A percentile compares a stretch with the other conserved stretches of the same genome.
phyloP scores from a whole-genome alignment of 441 rosid species.

The Capsella rubella region DNA sequence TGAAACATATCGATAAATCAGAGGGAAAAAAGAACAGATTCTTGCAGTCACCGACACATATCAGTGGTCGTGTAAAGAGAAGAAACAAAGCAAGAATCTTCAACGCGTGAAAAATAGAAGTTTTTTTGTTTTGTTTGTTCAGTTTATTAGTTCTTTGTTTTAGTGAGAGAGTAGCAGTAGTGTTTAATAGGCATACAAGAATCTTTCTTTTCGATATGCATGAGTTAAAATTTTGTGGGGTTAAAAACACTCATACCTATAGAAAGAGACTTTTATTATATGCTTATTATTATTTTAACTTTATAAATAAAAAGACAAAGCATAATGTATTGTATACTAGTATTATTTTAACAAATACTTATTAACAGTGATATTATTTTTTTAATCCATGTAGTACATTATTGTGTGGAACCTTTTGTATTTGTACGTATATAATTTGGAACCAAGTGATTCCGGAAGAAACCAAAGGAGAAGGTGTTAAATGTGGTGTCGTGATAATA shows the following conservation, averaged over 20 bases:
- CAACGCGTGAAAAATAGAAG: constrained; percentile 27
- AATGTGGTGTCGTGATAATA: constrained; percentile 23
- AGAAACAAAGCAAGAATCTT: constrained; percentile 32
- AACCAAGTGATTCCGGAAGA: constrained; percentile 39
- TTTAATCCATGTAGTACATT: constrained; percentile 16
- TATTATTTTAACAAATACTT: constrained; percentile 16
- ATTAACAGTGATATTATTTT: background rate
- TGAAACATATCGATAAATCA: constrained; percentile 5
- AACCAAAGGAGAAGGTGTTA: constrained; percentile 40
- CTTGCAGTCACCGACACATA: constrained; percentile 45
- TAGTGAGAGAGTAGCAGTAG: constrained; percentile 33
- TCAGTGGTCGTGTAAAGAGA: constrained; percentile 42
- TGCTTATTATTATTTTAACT: background rate
- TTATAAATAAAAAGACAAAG: constrained; percentile 12
- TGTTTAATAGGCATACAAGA: constrained; percentile 22
- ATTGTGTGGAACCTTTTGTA: constrained; percentile 29
- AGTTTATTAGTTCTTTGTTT: background rate
- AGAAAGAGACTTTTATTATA: constrained; percentile 31
- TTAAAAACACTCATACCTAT: constrained; percentile 16
- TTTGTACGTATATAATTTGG: constrained; percentile 33
- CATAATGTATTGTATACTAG: constrained; percentile 16
- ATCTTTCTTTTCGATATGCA: constrained; percentile 44
- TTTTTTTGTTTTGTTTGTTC: background rate
- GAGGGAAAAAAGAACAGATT: constrained; percentile 13
- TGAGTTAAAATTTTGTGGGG: constrained; percentile 45